phyloP scores from a whole-genome alignment of 2,329 filamentous ascomycete genomes.

The Ascochyta koolunga region DNA sequence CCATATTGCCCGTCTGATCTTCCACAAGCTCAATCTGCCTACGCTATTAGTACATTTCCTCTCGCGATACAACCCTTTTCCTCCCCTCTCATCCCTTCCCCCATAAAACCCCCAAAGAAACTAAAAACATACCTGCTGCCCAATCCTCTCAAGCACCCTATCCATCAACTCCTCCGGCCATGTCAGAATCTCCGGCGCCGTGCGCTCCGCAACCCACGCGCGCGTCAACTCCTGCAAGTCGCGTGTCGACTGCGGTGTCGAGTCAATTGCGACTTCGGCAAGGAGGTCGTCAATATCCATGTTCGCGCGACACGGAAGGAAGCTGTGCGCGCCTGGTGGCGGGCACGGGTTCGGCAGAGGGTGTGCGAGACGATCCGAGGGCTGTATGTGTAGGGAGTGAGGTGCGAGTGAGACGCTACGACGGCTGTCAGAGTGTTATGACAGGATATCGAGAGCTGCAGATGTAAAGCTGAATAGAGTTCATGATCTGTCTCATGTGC shows the following conservation, averaged over 20 bases:
- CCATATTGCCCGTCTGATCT: slow-evolving; percentile 78
- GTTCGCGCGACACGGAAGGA: neutral
- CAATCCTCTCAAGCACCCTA: slow-evolving; percentile 69
- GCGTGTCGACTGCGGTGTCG: slow-evolving; percentile 60
- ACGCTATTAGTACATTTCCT: slow-evolving; percentile 26
- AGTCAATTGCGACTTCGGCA: slow-evolving; percentile 54
- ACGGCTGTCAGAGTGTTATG: neutral
- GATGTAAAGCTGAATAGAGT: slow-evolving; percentile 1
- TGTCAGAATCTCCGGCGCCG: slow-evolving; percentile 84
- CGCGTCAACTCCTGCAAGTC: slow-evolving; percentile 90
- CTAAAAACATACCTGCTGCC: slow-evolving; percentile 45
- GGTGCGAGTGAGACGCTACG: slow-evolving; percentile 1
- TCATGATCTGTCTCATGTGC: slow-evolving; percentile 10
- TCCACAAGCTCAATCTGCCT: slow-evolving; percentile 57
- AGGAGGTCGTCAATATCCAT: slow-evolving; percentile 61
- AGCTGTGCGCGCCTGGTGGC: neutral
- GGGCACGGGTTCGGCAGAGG: neutral
- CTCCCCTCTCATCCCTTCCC: neutral
- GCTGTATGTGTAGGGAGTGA: neutral
- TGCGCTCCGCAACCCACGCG: slow-evolving; percentile 91
- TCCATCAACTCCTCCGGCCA: slow-evolving; percentile 80
- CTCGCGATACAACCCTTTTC: neutral
- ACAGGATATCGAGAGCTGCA: neutral
- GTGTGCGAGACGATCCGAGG: neutral
- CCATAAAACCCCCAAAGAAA: neutral